Percentiles rank a stretch among this genome's conserved stretches.
phyloP scores from a whole-genome alignment of 495 filamentous ascomycete species.

The Aeminium ludgeri region DNA sequence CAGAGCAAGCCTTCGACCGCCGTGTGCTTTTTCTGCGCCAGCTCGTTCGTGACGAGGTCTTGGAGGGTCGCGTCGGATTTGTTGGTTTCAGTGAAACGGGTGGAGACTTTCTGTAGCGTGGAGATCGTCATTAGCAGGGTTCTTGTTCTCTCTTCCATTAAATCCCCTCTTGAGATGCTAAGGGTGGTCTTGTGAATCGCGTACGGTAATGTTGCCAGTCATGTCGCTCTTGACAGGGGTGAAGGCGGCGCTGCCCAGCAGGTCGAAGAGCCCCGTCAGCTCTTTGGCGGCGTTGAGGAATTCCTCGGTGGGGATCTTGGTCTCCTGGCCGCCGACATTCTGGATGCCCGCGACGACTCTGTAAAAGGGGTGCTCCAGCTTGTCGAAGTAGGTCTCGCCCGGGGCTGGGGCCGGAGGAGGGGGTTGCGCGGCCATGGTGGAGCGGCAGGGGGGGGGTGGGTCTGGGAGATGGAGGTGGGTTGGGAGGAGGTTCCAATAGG shows the following conservation, averaged over 20 bases:
- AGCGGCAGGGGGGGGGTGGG: not conserved
- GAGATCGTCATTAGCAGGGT: too few species aligned
- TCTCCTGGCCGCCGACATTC: too few species aligned
- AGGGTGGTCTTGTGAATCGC: too few species aligned
- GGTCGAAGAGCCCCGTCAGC: slow-evolving; percentile 70
- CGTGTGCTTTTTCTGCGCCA: slow-evolving; percentile 68
- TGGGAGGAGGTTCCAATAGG: too few species aligned
- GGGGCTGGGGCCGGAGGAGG: too few species aligned
- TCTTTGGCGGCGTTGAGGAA: slow-evolving; percentile 86
- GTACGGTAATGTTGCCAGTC: slow-evolving; percentile 77
- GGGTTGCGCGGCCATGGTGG: slow-evolving; percentile 29
- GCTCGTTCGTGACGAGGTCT: slow-evolving; percentile 64
- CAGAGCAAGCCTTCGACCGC: slow-evolving; percentile 83
- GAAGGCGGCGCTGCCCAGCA: slow-evolving; percentile 70
- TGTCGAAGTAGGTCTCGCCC: slow-evolving; percentile 72
- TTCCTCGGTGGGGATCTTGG: slow-evolving; percentile 65
- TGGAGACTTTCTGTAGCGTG: slow-evolving; percentile 62
- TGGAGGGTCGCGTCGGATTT: slow-evolving; percentile 66
- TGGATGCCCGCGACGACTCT: too few species aligned
- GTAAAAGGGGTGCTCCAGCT: slow-evolving; percentile 69
- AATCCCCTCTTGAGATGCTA: not conserved
- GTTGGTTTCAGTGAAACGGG: too few species aligned
- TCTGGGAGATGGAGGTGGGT: not conserved
- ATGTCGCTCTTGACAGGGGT: slow-evolving; percentile 79
- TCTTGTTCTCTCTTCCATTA: not conserved